Evolutionary conservation across 441 rosid genomes (phyloP).

Genomic region (Isatis lusitanica): DNA sequence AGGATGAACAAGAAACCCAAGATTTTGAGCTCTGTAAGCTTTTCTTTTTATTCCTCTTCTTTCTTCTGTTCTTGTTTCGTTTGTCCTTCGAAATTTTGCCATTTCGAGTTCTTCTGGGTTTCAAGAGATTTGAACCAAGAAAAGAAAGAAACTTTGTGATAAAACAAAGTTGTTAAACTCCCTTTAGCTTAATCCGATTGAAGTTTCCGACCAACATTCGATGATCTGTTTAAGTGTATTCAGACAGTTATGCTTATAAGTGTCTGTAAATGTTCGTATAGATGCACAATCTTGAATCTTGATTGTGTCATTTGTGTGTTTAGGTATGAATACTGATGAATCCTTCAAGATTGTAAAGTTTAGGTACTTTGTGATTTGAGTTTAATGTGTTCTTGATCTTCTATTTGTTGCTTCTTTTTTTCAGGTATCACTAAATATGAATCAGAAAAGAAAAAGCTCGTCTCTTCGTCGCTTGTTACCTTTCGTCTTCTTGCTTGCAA

Average conservation of each 20-base stretch:
- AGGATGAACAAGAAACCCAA: conserved; percentile 29
- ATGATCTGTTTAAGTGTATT: neutral
- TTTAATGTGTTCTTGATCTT: neutral
- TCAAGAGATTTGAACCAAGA: neutral
- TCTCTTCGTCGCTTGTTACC: conserved; percentile 40
- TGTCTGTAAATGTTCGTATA: neutral
- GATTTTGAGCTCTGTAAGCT: conserved; percentile 33
- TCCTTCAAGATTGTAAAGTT: neutral
- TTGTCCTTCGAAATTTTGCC: neutral
- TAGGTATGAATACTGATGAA: neutral
- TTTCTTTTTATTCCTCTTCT: neutral
- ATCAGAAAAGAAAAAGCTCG: conserved; percentile 38
- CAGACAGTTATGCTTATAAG: neutral
- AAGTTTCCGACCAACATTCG: neutral
- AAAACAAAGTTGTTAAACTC: neutral
- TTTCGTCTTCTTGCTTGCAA: conserved; percentile 43
- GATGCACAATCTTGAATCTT: conserved; percentile 10
- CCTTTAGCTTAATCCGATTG: neutral
- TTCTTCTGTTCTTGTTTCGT: neutral
- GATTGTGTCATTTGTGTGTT: neutral
- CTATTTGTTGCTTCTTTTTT: neutral
- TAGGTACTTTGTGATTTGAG: neutral
- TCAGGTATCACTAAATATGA: conserved; percentile 41
- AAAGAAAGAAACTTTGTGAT: neutral
- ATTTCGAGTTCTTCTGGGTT: conserved; percentile 9